Evolutionary conservation across 805 yeast genomes (phyloP).

Genomic region (Dipodascus geniculatus): DNA sequence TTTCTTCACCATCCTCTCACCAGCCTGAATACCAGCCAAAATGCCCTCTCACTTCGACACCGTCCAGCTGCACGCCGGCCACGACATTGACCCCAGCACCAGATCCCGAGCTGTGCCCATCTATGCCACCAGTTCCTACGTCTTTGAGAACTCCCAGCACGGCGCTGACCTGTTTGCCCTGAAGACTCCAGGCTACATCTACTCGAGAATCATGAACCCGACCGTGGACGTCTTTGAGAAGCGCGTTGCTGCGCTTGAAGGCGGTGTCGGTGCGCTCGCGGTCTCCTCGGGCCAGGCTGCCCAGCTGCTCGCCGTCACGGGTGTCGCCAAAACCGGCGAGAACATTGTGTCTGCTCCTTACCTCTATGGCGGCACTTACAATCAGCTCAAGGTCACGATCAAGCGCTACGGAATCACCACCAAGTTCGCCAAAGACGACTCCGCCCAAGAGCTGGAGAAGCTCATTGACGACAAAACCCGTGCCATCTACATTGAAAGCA

Average conservation of each 20-base stretch:
- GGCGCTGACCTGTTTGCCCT: constrained; percentile 87
- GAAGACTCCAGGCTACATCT: constrained; percentile 74
- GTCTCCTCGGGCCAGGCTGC: constrained; percentile 96
- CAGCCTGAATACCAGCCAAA: too few species aligned
- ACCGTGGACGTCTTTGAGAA: constrained; percentile 85
- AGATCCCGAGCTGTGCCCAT: constrained; percentile 87
- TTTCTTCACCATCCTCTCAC: too few species aligned
- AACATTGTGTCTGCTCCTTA: constrained; percentile 78
- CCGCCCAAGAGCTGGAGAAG: constrained; percentile 55
- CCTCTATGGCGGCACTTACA: constrained; percentile 93
- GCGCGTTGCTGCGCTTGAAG: constrained; percentile 85
- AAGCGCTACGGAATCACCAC: constrained; percentile 80
- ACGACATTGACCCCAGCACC: constrained; percentile 37
- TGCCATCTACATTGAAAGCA: constrained; percentile 79
- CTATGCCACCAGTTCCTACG: constrained; percentile 84
- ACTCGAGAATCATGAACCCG: constrained; percentile 87
- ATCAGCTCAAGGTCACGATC: constrained; percentile 87
- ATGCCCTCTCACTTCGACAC: constrained; percentile 62
- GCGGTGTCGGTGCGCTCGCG: constrained; percentile 84
- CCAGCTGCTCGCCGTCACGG: constrained; percentile 72
- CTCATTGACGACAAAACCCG: constrained; percentile 75
- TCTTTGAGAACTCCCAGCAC: constrained; percentile 76
- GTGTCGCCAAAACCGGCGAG: constrained; percentile 79
- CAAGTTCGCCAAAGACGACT: constrained; percentile 75
- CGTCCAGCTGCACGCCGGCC: constrained; percentile 87